Base-by-base conservation (phyloP, 73 alveolate species). In the Blepharisma japonicum region DNA sequence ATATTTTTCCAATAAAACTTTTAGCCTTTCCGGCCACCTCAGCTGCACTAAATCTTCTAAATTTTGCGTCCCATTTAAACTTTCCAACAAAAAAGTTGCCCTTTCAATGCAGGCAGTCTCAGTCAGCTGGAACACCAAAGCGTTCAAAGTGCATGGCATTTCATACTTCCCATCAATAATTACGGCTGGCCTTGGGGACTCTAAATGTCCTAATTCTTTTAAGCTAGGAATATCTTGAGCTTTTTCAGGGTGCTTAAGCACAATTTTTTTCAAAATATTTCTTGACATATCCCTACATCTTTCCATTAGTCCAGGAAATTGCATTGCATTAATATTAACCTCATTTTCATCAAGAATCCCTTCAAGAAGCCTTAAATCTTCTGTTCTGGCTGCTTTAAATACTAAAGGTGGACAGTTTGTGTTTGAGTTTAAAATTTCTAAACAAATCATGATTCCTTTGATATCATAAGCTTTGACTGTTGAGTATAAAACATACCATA, bases 31-130 rank as follows among this genome's bases (percentile, higher is more conserved):
- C 0, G 50, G 47, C 74, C 74, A 61, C 23, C 74, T n/a, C 49
- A 61, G 39, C 47, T 61, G 14, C 3, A 25, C 46, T 25, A 61
- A 25, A 25, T 61, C 74, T 20, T 61, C 74, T 14, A 9, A 61
- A 61, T 25, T 61, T 9, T 14, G 49, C 2, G 74, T 14, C 18
- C 46, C 18, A 25, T 61, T 61, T 61, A 61, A 5, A 5, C 74
- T 61, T 25, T 61, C 49, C 11, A 61, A 25, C 23, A 61, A 61
- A 61, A 61, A 61, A 61, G 74, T 61, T 1, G 46, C 74, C 23
- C 74, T 61, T 61, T 61, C 74, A 20, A 61, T 8, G 23, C 47
- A 61, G 2, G 74, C 23, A 9, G 74, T 61, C 74, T 61, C 74
- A 61, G 74, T 61, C 18, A 61, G 3, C 48, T 61, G 74, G 23